phyloP scores from a whole-genome alignment of 768 basidiomycete species.

The Suillus variegatus region DNA sequence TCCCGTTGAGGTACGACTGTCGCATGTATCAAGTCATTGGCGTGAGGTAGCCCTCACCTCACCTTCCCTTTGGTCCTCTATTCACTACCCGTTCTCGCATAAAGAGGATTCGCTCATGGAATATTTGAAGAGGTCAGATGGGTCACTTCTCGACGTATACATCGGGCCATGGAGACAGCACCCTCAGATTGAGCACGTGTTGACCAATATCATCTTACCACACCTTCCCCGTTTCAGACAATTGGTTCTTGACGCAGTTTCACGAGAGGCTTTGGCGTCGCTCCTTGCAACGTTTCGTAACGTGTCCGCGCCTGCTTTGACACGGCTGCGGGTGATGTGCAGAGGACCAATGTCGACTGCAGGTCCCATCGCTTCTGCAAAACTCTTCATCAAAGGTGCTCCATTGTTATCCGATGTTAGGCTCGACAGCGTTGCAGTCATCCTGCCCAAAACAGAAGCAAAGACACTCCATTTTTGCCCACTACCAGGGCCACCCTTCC shows the following conservation, averaged over 20 bases:
- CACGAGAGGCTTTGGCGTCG: conserved; percentile 29
- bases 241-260: conserved; percentile 31
- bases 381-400: conserved; percentile 32
- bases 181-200: conserved; percentile 25
- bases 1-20: conserved; percentile 35
- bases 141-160: conserved; percentile 32
- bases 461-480: conserved; percentile 34
- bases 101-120: conserved; percentile 30
- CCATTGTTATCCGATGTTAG: conserved; percentile 34
- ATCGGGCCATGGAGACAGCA: conserved; percentile 35
- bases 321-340: conserved; percentile 30
- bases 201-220: conserved; percentile 29
- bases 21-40: conserved; percentile 37
- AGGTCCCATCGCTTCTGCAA: conserved; percentile 24
- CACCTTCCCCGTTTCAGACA: conserved; percentile 31
- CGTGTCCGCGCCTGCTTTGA: conserved; percentile 27
- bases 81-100: conserved; percentile 32
- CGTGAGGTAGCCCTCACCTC: conserved; percentile 34
- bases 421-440: conserved; percentile 32
- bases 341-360: conserved; percentile 29
- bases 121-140: conserved; percentile 35
- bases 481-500: conserved; percentile 34
- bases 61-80: conserved; percentile 36
- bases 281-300: conserved; percentile 26
- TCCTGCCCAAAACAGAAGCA: conserved; percentile 20